Evolutionary conservation across 495 filamentous ascomycete genomes (phyloP), one percentile per base, ranked within the genome.

Genomic region (Pyrenula aspistea): DNA sequence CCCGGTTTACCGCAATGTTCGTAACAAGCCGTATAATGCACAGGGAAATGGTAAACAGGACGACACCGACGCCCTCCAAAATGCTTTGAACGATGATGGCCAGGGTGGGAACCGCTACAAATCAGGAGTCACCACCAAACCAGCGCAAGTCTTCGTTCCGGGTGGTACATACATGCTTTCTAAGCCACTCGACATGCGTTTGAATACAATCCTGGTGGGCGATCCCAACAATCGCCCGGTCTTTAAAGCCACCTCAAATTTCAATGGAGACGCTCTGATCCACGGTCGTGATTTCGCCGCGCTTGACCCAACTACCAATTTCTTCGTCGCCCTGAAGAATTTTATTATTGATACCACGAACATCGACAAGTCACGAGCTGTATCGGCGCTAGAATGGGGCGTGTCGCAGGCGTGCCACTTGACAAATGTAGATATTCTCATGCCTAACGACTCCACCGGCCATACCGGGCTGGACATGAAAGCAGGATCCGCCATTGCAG

Each of bases 291-390:
- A 61, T 52, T 51, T 55, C 47, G 69, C 69, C 10, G 71, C 71
- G 12, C 74, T 74, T 47, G 79, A 88, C 64, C 75, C 76, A 50
- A 88, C 85, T 19, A 91, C 87, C 59, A 80, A 87, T 24, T 93
- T 93, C 70, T 91, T 78, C 65, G 73, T 87, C 25, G 85, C 89
- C 59, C 76, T 93, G 53, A 76, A 86, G 31, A 93, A 93, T 62
- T 78, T 93, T 53, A 75, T 89, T 56, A 71, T 93, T 24, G 88
- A 93, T 63, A 70, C 73, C 0, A 74, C 68, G 2, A 59, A 59
- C 0, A 56, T 75, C 2, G 23, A 57, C 11, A 25, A 0, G 55
- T 59, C 22, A 63, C 58, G 11, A 57, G 31, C 62, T 1, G 67
- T 79, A 48, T 71, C 71, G 24, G 68, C 73, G 1, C 58, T 78